A percentile compares a stretch with the other conserved stretches of the same genome.
These are phyloP conservation scores for Phytophthora macrochlamydospora DNA, from an alignment of 352 stramenopile genomes.

Conservation along the genomic window DNA sequence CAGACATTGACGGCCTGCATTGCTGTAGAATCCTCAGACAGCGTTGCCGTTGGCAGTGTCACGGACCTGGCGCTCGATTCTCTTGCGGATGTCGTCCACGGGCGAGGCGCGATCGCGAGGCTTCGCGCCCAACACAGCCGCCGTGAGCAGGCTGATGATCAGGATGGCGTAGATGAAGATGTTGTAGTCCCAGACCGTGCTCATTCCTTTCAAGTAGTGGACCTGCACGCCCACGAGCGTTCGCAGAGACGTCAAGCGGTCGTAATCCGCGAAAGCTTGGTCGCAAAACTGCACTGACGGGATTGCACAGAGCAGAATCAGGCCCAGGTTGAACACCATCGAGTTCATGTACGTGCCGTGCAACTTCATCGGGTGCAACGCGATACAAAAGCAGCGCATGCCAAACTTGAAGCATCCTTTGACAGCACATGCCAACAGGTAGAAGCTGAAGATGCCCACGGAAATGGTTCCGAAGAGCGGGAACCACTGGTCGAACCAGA, in stretches of 20 bases:
- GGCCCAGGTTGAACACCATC: conserved; percentile 97
- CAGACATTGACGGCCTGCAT: not conserved
- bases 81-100: conserved; percentile 84
- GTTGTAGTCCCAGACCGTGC: conserved; percentile 95
- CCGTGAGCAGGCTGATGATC: conserved; percentile 86
- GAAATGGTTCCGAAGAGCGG: conserved; percentile 96
- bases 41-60: conserved; percentile 38
- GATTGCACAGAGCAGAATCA: conserved; percentile 93
- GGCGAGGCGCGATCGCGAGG: conserved; percentile 85
- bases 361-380: conserved; percentile 97
- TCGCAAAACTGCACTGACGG: conserved; percentile 96
- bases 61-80: conserved; percentile 82
- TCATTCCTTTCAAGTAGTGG: conserved; percentile 96
- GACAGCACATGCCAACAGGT: conserved; percentile 94
- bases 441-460: conserved; percentile 95
- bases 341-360: conserved; percentile 99
- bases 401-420: conserved; percentile 99
- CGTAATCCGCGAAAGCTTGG: conserved; percentile 95
- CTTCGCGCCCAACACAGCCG: conserved; percentile 79
- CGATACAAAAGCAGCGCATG: conserved; percentile 93
- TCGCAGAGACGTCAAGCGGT: conserved; percentile 84
- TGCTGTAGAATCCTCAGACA: conserved; percentile 8
- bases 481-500: conserved; percentile 97
- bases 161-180: conserved; percentile 97
- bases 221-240: conserved; percentile 92